Conservation (phyloP, 164 flowering plant genomes). For the Akebia trifoliata region DNA sequence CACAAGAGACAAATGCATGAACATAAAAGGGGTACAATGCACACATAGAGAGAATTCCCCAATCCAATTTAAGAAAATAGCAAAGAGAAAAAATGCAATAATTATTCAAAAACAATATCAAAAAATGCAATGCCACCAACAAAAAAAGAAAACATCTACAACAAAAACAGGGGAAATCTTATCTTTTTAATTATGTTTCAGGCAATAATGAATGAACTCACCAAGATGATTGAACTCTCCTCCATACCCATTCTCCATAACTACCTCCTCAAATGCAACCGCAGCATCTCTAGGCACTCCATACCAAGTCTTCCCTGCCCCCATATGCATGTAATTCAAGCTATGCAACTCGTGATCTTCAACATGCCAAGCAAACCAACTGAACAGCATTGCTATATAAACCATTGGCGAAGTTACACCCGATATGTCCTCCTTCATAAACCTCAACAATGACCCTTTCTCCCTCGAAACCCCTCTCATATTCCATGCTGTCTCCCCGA, state of each 20-base stretch:
- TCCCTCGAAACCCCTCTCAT: conserved; percentile 87
- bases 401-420: conserved; percentile 98
- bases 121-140: too few species aligned
- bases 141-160: not conserved
- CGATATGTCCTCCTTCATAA: conserved; percentile 96
- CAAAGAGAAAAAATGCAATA: too few species aligned
- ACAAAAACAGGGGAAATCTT: not conserved
- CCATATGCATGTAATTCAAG: conserved; percentile 90
- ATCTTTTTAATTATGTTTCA: not conserved
- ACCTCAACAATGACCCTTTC: conserved; percentile 76
- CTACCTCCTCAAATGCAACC: conserved; percentile 86
- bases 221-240: conserved; percentile 96
- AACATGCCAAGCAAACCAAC: conserved; percentile 99
- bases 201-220: conserved; percentile 27
- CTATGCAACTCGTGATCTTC: conserved; percentile 98
- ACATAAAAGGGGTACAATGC: too few species aligned
- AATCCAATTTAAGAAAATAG: not conserved
- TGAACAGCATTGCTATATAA: conserved; percentile 89
- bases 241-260: conserved; percentile 77
- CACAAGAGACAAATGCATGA: not conserved
- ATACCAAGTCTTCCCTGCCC: conserved; percentile 96
- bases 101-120: too few species aligned
- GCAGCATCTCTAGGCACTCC: conserved; percentile 94
- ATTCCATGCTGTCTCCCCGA: conserved; percentile 88
- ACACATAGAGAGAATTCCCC: too few species aligned